Evolutionary conservation across 2,329 filamentous ascomycete genomes (phyloP).

Genomic region (Orbilia ellipsospora): DNA sequence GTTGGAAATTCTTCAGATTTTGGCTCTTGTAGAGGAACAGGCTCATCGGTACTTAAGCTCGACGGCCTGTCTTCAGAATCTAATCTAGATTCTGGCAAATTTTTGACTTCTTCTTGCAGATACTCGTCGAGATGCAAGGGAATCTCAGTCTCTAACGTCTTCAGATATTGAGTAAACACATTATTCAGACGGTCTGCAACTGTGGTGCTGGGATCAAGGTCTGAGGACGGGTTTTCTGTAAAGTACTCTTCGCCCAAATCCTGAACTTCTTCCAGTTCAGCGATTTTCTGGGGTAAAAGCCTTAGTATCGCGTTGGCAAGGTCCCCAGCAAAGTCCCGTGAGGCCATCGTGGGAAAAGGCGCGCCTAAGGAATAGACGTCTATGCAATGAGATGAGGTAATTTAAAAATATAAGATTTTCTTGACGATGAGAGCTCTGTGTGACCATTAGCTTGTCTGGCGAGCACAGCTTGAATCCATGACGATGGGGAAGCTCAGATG

Average conservation of each 20-base stretch:
- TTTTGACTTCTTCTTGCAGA: neutral
- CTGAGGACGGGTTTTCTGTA: neutral
- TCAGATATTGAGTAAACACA: constrained; percentile 8
- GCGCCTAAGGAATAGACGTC: neutral
- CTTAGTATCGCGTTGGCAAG: constrained; percentile 15
- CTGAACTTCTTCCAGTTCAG: constrained; percentile 5
- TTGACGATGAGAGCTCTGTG: no score
- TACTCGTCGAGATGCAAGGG: constrained; percentile 7
- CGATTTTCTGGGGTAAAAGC: constrained; percentile 4
- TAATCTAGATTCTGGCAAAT: no score
- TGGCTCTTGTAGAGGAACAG: no score
- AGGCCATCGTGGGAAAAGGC: constrained; percentile 7
- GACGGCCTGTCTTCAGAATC: no score
- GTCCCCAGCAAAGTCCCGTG: constrained; percentile 19
- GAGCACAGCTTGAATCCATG: neutral
- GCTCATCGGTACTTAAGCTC: no score
- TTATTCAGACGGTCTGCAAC: constrained; percentile 8
- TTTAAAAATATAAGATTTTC: neutral
- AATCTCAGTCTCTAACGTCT: constrained; percentile 7
- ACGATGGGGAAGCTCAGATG: neutral
- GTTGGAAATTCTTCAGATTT: no score
- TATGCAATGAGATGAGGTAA: neutral
- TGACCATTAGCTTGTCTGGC: neutral
- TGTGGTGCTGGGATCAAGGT: constrained; percentile 12
- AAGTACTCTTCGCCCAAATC: constrained; percentile 5